phyloP scores from a whole-genome alignment of 2,329 filamentous ascomycete genomes.

The Diaporthe ilicicola region DNA sequence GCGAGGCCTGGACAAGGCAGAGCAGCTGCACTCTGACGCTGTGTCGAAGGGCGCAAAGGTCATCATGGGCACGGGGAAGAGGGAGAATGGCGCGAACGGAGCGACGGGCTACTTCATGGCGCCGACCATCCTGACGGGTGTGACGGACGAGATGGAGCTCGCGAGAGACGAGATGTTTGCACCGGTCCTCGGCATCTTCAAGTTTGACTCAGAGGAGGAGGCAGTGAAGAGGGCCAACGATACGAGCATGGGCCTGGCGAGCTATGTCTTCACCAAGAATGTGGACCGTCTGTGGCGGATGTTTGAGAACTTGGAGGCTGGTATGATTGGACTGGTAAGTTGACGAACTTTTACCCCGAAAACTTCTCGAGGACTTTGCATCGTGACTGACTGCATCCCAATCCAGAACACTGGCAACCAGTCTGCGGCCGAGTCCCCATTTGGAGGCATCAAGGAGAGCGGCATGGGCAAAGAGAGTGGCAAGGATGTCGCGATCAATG shows the following conservation, averaged over 20 bases:
- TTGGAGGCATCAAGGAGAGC: constrained; percentile 38
- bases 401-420: constrained; percentile 51
- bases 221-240: constrained; percentile 45
- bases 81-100: constrained; percentile 52
- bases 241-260: constrained; percentile 44
- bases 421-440: constrained; percentile 36
- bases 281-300: constrained; percentile 49
- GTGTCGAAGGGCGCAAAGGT: constrained; percentile 37
- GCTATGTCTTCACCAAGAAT: constrained; percentile 42
- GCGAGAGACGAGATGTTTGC: constrained; percentile 37
- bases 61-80: constrained; percentile 58
- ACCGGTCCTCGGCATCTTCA: constrained; percentile 34
- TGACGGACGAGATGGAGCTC: constrained; percentile 37
- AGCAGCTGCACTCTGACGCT: constrained; percentile 37
- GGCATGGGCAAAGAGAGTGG: constrained; percentile 38
- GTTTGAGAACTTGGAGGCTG: constrained; percentile 63
- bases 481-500: constrained; percentile 34
- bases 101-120: constrained; percentile 73
- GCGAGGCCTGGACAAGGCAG: constrained; percentile 45
- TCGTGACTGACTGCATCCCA: not conserved
- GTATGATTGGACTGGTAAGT: constrained; percentile 66
- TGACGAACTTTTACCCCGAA: no score
- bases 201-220: constrained; percentile 45
- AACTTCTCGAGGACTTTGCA: not conserved
- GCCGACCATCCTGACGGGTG: constrained; percentile 72